Evolutionary conservation across 2,329 filamentous ascomycete genomes (phyloP).

Genomic region (Neoscytalidium dimidiatum): DNA sequence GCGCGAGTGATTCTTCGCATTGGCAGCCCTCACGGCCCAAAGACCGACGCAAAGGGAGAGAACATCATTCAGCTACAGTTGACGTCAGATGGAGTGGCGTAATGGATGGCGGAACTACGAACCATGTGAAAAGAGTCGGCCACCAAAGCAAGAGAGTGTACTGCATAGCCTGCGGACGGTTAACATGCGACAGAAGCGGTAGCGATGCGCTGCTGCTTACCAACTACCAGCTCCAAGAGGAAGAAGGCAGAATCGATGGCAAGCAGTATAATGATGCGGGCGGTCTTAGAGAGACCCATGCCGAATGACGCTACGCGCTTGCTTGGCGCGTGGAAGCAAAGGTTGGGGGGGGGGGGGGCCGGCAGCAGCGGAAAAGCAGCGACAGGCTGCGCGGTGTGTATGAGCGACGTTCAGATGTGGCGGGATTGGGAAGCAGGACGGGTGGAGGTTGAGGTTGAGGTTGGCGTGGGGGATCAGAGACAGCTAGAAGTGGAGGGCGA

Average conservation of each 20-base stretch:
- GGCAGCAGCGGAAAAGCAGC: background rate
- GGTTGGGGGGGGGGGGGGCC: background rate
- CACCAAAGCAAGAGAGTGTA: slow-evolving; percentile 88
- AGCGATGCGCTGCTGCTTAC: slow-evolving; percentile 36
- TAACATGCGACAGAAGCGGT: slow-evolving; percentile 10
- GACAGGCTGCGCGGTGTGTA: background rate
- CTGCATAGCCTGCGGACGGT: slow-evolving; percentile 64
- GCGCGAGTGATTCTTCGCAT: slow-evolving; percentile 76
- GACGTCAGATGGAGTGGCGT: slow-evolving; percentile 22
- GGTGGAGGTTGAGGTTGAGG: background rate
- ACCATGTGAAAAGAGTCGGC: slow-evolving; percentile 99
- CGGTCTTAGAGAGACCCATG: slow-evolving; percentile 91
- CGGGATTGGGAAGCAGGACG: background rate
- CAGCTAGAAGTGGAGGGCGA: background rate
- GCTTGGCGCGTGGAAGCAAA: background rate
- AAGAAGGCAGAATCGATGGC: slow-evolving; percentile 90
- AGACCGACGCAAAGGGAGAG: slow-evolving; percentile 88
- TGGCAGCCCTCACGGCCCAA: slow-evolving; percentile 91
- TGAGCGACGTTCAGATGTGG: background rate
- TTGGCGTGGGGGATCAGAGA: background rate
- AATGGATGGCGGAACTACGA: slow-evolving; percentile 30
- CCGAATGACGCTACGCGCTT: slow-evolving; percentile 21
- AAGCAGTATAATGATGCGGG: slow-evolving; percentile 89
- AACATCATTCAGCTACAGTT: slow-evolving; percentile 83
- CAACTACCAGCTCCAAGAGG: slow-evolving; percentile 80